Evolutionary conservation across 1,284 basidiomycete genomes (phyloP).

Genomic region (Ganoderma resinaceum): DNA sequence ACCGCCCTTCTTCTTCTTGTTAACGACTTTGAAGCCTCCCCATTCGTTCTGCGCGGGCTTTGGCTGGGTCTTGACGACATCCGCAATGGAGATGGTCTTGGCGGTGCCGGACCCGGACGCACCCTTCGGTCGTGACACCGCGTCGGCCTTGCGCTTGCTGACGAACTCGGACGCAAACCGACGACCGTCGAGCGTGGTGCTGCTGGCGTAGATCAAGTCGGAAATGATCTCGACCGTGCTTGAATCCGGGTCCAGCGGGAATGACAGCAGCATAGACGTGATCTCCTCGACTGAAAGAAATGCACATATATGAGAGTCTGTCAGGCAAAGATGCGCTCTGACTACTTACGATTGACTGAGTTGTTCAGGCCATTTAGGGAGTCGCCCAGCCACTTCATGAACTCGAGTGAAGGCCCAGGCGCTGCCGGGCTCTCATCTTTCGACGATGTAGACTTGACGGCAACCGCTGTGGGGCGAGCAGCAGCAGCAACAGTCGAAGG

Average conservation of each 20-base stretch:
- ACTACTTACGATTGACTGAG: conserved; percentile 76
- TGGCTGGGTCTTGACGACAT: conserved; percentile 89
- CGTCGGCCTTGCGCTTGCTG: conserved; percentile 84
- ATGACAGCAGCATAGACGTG: conserved; percentile 88
- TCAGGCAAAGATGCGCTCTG: conserved; percentile 15
- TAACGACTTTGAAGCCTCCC: conserved; percentile 89
- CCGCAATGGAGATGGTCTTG: conserved; percentile 78
- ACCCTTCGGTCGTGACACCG: conserved; percentile 56
- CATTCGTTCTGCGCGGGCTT: conserved; percentile 79
- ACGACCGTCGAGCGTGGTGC: conserved; percentile 93
- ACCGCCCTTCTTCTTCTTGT: conserved; percentile 91
- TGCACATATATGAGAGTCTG: conserved; percentile 15
- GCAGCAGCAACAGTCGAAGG: conserved; percentile 37
- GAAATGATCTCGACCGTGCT: conserved; percentile 89
- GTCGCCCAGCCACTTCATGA: conserved; percentile 91
- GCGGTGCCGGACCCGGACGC: conserved; percentile 46
- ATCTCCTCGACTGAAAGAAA: conserved; percentile 84
- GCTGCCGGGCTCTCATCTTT: conserved; percentile 66
- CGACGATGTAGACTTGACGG: conserved; percentile 49
- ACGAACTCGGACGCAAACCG: conserved; percentile 94
- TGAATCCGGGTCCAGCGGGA: conserved; percentile 88
- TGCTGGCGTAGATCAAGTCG: conserved; percentile 92
- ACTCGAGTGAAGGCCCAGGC: conserved; percentile 81
- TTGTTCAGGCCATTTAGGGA: conserved; percentile 87
- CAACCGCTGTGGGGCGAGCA: conserved; percentile 40